These are phyloP conservation scores for Fomitopsis pinicola DNA, from an alignment of 1,284 basidiomycete species.

Conservation along the genomic window DNA sequence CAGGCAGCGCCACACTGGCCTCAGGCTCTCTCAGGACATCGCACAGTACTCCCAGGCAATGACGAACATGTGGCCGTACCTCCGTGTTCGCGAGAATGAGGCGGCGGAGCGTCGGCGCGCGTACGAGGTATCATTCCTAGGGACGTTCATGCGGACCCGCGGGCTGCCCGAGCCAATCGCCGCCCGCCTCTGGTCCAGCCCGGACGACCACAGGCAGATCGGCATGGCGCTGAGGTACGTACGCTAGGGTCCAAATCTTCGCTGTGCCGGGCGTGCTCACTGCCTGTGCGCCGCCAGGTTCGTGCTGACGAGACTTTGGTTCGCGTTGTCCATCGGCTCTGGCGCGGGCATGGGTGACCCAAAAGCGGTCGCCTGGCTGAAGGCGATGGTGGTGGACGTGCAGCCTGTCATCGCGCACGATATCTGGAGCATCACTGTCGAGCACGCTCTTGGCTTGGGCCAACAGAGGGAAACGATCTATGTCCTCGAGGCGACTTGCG, in stretches of 20 bases:
- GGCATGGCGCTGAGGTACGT: constrained; percentile 52
- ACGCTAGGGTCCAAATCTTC: neutral
- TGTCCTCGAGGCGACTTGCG: constrained; percentile 65
- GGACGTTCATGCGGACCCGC: constrained; percentile 24
- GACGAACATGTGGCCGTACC: constrained; percentile 69
- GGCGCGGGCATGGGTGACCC: constrained; percentile 16
- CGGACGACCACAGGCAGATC: constrained; percentile 53
- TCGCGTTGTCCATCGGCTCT: constrained; percentile 48
- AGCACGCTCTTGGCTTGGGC: neutral
- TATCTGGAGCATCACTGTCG: constrained; percentile 51
- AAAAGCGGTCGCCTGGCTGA: constrained; percentile 29
- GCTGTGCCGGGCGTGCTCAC: too few relatives aligned
- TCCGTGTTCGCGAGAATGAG: constrained; percentile 46
- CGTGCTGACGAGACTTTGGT: constrained; percentile 57
- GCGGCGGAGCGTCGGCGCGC: constrained; percentile 26
- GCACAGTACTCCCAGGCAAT: constrained; percentile 37
- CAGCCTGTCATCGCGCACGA: constrained; percentile 50
- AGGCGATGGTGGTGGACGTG: constrained; percentile 36
- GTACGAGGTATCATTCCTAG: constrained; percentile 50
- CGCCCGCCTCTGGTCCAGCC: constrained; percentile 51
- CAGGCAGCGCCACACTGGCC: constrained; percentile 40
- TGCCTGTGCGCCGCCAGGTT: constrained; percentile 39
- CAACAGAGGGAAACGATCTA: constrained; percentile 34
- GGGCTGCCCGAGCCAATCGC: constrained; percentile 33
- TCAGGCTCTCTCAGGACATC: constrained; percentile 35